These are phyloP conservation scores for Fusarium albosuccineum DNA, from an alignment of 2,329 filamentous ascomycete species.

Conservation along the genomic window DNA sequence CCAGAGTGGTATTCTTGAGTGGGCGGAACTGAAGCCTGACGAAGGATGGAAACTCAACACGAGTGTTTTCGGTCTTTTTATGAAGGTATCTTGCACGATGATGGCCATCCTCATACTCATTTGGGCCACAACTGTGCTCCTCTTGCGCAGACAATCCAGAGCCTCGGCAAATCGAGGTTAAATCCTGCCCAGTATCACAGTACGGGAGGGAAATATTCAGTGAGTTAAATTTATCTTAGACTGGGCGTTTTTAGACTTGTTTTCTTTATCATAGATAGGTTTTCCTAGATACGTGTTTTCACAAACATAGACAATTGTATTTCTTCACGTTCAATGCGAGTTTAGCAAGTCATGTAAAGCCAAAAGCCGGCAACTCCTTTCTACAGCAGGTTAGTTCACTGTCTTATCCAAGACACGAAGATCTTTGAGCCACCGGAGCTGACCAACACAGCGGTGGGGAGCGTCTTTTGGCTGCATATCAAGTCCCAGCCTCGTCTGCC, in stretches of 20 bases:
- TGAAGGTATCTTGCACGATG: constrained; percentile 7
- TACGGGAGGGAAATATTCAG: too few species aligned
- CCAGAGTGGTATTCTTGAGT: constrained; percentile 35
- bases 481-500: neutral
- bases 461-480: neutral
- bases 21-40: neutral
- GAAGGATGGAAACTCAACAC: constrained; percentile 8
- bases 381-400: too few species aligned
- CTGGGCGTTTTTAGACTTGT: too few species aligned
- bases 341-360: too few species aligned
- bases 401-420: too few species aligned
- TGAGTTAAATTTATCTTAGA: too few species aligned
- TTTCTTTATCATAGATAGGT: too few species aligned
- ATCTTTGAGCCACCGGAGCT: too few species aligned
- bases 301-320: too few species aligned
- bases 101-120: constrained; percentile 1
- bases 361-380: too few species aligned
- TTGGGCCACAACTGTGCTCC: constrained; percentile 14
- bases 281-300: too few species aligned
- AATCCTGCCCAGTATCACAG: neutral
- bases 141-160: constrained; percentile 8
- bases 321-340: too few species aligned
- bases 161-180: neutral
- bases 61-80: constrained; percentile 16
- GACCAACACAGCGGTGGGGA: neutral